Percentiles rank a stretch among this genome's conserved stretches.
Evolutionary conservation across 805 yeast species (phyloP).

Genomic region (Schizosaccharomyces lindneri): DNA sequence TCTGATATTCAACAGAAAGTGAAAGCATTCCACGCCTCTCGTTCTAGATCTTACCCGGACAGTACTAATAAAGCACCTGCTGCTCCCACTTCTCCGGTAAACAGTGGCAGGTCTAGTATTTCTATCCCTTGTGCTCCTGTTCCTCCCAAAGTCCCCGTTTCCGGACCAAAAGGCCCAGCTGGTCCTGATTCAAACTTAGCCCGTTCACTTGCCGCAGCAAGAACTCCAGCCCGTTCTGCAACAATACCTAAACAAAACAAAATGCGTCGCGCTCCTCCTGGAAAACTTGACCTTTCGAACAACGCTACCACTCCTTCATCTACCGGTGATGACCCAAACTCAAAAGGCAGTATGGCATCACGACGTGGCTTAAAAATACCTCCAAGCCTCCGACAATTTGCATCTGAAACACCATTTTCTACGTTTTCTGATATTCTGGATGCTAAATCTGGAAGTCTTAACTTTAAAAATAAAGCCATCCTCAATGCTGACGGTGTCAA

Average conservation of each 20-base stretch:
- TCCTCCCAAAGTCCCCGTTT: background rate
- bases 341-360: background rate
- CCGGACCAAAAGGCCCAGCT: background rate
- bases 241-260: background rate
- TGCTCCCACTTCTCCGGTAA: background rate
- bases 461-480: slow-evolving; percentile 82
- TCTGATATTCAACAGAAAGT: background rate
- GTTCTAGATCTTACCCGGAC: background rate
- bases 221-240: background rate
- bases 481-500: slow-evolving; percentile 79
- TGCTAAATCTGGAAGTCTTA: slow-evolving; percentile 72
- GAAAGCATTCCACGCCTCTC: background rate
- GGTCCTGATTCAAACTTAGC: background rate
- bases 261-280: background rate
- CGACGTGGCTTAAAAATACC: background rate
- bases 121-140: background rate
- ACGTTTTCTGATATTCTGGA: slow-evolving; percentile 73
- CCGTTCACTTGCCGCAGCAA: background rate
- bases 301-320: background rate
- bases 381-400: background rate
- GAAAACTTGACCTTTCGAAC: background rate
- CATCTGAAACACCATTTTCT: slow-evolving; percentile 26
- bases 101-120: background rate
- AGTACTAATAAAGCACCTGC: background rate
- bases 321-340: no score